Evolutionary conservation across 2,329 filamentous ascomycete species (phyloP).

Genomic region (Alternaria hordeiaustralica): DNA sequence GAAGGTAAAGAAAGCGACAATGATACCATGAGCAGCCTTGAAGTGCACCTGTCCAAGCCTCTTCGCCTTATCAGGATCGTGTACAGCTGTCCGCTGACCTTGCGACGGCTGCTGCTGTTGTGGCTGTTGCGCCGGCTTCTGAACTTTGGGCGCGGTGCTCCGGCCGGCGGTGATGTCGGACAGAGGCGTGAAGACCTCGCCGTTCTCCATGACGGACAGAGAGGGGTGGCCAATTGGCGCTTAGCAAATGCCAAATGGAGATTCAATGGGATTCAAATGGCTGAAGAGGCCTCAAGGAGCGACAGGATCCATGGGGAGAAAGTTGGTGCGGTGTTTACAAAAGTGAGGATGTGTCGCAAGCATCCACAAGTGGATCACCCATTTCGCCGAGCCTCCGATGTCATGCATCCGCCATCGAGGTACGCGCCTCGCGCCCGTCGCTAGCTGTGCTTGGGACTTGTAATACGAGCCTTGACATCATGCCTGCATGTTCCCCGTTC

Average conservation of each 20-base stretch:
- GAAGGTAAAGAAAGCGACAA: constrained; percentile 72
- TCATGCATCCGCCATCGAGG: constrained; percentile 25
- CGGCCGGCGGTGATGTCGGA: constrained; percentile 47
- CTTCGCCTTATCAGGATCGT: constrained; percentile 37
- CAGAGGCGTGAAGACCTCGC: constrained; percentile 45
- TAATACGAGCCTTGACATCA: background rate
- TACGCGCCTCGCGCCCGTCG: constrained; percentile 7
- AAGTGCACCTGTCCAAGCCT: constrained; percentile 57
- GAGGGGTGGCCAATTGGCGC: background rate
- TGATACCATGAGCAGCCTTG: constrained; percentile 59
- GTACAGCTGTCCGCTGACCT: constrained; percentile 4
- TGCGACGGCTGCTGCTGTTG: constrained; percentile 28
- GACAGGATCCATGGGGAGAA: constrained; percentile 27
- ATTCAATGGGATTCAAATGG: constrained; percentile 1
- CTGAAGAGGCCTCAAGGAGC: constrained; percentile 21
- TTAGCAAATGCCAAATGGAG: background rate
- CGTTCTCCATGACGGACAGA: constrained; percentile 43
- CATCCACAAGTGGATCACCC: constrained; percentile 18
- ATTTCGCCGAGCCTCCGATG: constrained; percentile 31
- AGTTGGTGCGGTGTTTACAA: constrained; percentile 14
- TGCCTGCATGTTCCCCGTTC: background rate
- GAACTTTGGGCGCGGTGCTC: constrained; percentile 39
- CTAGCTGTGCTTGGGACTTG: background rate
- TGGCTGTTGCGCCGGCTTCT: constrained; percentile 15
- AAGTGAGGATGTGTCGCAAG: constrained; percentile 13